Evolutionary conservation across 1,139 yeast species (phyloP).

Genomic region (Suhomyces bokatorum): DNA sequence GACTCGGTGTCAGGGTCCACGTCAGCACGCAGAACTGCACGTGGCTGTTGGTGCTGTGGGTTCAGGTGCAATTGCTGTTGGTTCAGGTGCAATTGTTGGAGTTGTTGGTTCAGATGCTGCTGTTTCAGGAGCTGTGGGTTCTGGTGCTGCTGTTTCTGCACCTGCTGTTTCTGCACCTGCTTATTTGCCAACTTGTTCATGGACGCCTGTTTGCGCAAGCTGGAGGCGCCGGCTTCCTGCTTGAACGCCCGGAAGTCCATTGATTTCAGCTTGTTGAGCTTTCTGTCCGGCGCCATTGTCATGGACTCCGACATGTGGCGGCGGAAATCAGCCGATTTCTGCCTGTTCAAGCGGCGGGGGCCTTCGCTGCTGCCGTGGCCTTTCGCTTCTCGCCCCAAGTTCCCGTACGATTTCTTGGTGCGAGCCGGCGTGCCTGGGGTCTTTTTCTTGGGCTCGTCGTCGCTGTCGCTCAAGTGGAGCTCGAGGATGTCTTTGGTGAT

Average conservation of each 20-base stretch:
- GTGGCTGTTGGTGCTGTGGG: neutral
- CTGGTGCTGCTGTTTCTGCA: too few relatives aligned
- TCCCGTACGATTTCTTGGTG: slow-evolving; percentile 14
- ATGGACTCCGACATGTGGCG: slow-evolving; percentile 13
- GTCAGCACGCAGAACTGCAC: too few relatives aligned
- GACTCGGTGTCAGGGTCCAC: slow-evolving; percentile 14
- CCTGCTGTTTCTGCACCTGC: too few relatives aligned
- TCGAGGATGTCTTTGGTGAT: slow-evolving; percentile 29
- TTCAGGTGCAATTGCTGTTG: too few relatives aligned
- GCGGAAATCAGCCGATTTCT: slow-evolving; percentile 16
- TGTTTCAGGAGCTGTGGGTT: too few relatives aligned
- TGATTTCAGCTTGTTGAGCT: slow-evolving; percentile 16
- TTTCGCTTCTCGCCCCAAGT: slow-evolving; percentile 5
- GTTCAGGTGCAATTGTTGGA: too few relatives aligned
- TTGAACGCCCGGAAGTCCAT: slow-evolving; percentile 14
- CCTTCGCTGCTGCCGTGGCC: slow-evolving; percentile 1
- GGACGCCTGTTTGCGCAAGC: slow-evolving; percentile 12
- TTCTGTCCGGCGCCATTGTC: slow-evolving; percentile 10
- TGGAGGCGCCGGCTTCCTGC: slow-evolving; percentile 1
- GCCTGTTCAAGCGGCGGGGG: slow-evolving; percentile 12
- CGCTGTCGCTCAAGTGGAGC: slow-evolving; percentile 26
- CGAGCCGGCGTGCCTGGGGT: slow-evolving; percentile 1
- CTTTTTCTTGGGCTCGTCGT: slow-evolving; percentile 16
- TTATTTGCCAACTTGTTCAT: slow-evolving; percentile 6
- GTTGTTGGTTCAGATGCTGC: too few relatives aligned